These are phyloP conservation scores for Actinomortierella ambigua DNA, from an alignment of 371 early-diverging fungal species.

Conservation along the genomic window DNA sequence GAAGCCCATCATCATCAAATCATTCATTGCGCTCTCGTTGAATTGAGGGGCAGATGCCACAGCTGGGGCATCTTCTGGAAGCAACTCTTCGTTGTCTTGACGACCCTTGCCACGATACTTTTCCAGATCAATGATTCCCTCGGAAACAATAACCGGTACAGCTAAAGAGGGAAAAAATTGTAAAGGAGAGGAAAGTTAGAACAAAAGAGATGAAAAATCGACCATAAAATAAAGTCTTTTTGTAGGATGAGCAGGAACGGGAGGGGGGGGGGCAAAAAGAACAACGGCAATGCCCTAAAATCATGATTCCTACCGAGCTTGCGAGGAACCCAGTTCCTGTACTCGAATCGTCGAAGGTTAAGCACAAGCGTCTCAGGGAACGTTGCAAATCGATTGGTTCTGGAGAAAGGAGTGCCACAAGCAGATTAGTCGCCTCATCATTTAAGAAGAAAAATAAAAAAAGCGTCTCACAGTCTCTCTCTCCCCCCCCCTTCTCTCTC, in stretches of 20 bases:
- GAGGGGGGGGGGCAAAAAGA: too few relatives aligned
- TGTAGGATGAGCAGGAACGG: too few relatives aligned
- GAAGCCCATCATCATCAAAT: slow-evolving; percentile 91
- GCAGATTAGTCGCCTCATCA: neutral
- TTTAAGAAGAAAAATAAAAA: slow-evolving; percentile 1
- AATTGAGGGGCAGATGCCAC: slow-evolving; percentile 52
- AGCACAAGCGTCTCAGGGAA: slow-evolving; percentile 88
- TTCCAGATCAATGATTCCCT: slow-evolving; percentile 58
- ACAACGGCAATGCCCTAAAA: too few relatives aligned
- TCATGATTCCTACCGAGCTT: slow-evolving; percentile 63
- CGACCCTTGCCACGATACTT: slow-evolving; percentile 69
- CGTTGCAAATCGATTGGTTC: slow-evolving; percentile 75
- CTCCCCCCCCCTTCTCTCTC: neutral
- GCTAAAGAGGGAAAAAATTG: too few relatives aligned
- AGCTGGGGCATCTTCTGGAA: slow-evolving; percentile 69
- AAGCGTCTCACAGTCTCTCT: neutral
- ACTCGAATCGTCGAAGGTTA: slow-evolving; percentile 84
- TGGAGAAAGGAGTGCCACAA: slow-evolving; percentile 15
- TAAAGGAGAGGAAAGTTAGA: too few relatives aligned
- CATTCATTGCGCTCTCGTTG: slow-evolving; percentile 70
- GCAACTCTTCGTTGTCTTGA: slow-evolving; percentile 69
- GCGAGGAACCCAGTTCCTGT: slow-evolving; percentile 88
- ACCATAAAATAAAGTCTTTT: neutral
- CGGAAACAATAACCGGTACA: slow-evolving; percentile 64
- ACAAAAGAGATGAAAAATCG: too few relatives aligned